These are phyloP conservation scores for Nemania sp. DNA, from an alignment of 2,329 filamentous ascomycete species.

Conservation along the genomic window DNA sequence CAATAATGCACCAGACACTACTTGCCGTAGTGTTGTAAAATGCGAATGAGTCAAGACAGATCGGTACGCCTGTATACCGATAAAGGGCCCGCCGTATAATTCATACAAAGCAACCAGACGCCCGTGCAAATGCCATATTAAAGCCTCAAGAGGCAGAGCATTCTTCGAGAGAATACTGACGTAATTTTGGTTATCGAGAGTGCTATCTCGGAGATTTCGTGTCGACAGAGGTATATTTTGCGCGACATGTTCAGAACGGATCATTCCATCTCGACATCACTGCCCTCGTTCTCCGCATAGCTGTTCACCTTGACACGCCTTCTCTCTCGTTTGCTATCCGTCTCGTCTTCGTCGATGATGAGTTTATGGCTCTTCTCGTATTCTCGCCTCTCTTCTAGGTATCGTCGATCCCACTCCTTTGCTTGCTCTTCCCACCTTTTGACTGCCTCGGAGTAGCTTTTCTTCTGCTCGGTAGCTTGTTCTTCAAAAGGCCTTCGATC, in stretches of 20 bases:
- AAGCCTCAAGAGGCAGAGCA: not conserved
- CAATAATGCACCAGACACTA: not conserved
- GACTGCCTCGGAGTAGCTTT: constrained; percentile 60
- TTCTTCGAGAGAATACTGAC: not conserved
- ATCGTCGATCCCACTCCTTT: constrained; percentile 72
- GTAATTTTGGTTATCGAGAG: constrained; percentile 1
- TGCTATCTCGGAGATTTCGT: no score
- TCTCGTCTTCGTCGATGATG: constrained; percentile 36
- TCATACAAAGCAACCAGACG: constrained; percentile 7
- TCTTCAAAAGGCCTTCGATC: constrained; percentile 78
- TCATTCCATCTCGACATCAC: constrained; percentile 38
- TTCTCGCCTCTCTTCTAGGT: constrained; percentile 54
- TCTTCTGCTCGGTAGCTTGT: constrained; percentile 71
- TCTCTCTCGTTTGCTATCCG: constrained; percentile 34
- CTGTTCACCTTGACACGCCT: constrained; percentile 42
- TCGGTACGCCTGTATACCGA: constrained; percentile 10
- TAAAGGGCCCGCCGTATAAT: not conserved
- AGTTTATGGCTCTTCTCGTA: constrained; percentile 59
- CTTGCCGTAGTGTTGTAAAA: constrained; percentile 2
- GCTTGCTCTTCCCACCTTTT: constrained; percentile 63
- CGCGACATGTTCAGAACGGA: no score
- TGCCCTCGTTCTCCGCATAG: constrained; percentile 45
- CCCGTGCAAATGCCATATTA: constrained; percentile 9
- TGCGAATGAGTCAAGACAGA: constrained; percentile 8
- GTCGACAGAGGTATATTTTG: no score